phyloP scores from a whole-genome alignment of 352 stramenopile genomes.

The Phytopythium ostracodes region DNA sequence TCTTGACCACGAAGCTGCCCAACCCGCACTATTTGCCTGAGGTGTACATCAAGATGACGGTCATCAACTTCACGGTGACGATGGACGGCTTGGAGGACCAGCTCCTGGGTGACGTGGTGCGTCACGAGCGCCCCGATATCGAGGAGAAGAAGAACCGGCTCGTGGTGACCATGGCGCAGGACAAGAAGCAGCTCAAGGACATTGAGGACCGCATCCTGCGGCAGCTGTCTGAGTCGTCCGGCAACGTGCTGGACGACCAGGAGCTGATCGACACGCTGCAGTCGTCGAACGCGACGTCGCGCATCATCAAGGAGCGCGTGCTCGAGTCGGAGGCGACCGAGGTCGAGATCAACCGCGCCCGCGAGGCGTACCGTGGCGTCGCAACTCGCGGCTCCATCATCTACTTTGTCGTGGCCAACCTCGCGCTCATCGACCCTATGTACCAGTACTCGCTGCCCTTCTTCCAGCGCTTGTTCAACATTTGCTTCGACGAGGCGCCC shows the following conservation, averaged over 20 bases:
- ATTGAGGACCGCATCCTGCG: conserved; percentile 92
- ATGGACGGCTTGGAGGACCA: conserved; percentile 93
- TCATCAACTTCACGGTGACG: conserved; percentile 96
- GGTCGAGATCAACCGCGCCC: conserved; percentile 86
- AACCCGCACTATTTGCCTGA: conserved; percentile 95
- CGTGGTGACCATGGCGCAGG: conserved; percentile 91
- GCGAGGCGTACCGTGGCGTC: conserved; percentile 90
- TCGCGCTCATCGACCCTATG: conserved; percentile 93
- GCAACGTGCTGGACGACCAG: conserved; percentile 93
- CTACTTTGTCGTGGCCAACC: conserved; percentile 93
- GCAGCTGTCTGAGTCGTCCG: conserved; percentile 88
- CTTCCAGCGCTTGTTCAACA: conserved; percentile 90
- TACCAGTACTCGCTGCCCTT: conserved; percentile 95
- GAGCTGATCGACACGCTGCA: conserved; percentile 84
- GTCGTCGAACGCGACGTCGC: conserved; percentile 82
- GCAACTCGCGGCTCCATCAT: conserved; percentile 91
- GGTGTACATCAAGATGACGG: conserved; percentile 95
- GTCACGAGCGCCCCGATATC: conserved; percentile 89
- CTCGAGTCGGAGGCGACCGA: conserved; percentile 89
- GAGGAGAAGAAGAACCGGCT: conserved; percentile 93
- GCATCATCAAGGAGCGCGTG: conserved; percentile 88
- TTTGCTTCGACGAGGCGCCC: conserved; percentile 84
- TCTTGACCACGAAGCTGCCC: conserved; percentile 91
- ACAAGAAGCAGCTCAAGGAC: conserved; percentile 91
- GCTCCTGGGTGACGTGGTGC: conserved; percentile 90